Conservation (phyloP, 2,329 filamentous ascomycete genomes). For the Trichophyton verrucosum region DNA sequence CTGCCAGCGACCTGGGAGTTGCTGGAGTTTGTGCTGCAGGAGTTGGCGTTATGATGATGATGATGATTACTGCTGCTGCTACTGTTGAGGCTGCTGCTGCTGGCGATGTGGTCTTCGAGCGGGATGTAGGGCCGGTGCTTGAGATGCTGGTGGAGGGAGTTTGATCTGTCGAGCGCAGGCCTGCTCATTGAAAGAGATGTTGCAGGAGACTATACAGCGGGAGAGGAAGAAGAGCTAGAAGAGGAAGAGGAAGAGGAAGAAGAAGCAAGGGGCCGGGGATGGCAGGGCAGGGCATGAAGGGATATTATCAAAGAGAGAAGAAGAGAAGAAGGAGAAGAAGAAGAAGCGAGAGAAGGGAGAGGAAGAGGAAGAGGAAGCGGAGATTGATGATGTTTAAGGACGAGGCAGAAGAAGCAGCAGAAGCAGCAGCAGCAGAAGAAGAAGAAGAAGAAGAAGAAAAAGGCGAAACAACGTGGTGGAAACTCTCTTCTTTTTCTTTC, state of each 20-base stretch:
- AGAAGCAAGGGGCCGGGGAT: background rate
- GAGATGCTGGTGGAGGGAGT: constrained; percentile 7
- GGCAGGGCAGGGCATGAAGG: constrained; percentile 3
- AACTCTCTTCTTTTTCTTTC: background rate
- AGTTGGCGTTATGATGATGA: too few relatives aligned
- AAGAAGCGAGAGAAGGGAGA: background rate
- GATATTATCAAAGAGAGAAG: background rate
- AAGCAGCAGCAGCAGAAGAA: background rate
- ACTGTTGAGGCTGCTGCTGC: too few relatives aligned
- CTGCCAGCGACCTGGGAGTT: background rate
- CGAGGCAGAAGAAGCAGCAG: background rate
- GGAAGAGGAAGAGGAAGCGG: constrained; percentile 10
- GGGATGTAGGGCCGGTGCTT: constrained; percentile 15
- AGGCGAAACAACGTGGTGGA: background rate
- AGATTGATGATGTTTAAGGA: constrained; percentile 5
- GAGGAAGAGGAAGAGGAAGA: constrained; percentile 9
- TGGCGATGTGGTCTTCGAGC: constrained; percentile 1
- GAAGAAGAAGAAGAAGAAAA: background rate
- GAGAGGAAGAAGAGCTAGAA: background rate
- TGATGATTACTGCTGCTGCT: too few relatives aligned
- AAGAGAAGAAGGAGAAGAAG: background rate
- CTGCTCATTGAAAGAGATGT: constrained; percentile 32
- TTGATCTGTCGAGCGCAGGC: constrained; percentile 27
- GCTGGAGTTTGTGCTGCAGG: too few relatives aligned
- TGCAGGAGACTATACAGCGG: background rate